A percentile compares a stretch with the other conserved stretches of the same genome.
Conservation (phyloP, 176 grass and related monocot genomes). For the Poa annua region DNA sequence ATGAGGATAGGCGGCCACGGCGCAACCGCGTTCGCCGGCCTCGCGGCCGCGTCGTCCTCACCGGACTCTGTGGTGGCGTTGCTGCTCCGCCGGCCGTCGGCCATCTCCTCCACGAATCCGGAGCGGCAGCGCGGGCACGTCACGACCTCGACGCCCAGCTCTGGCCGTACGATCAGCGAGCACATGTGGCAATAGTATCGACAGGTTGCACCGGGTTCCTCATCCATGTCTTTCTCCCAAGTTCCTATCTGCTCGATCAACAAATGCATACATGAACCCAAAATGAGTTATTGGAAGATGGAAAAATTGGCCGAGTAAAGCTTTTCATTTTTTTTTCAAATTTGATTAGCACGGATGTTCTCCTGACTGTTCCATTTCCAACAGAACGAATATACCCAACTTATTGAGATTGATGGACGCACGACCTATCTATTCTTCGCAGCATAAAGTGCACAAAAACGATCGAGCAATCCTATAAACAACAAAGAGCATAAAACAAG, state of each 20-base stretch:
- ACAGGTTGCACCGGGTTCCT: slow-evolving; percentile 41
- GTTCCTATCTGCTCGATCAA: slow-evolving; percentile 8
- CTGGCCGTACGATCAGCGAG: slow-evolving; percentile 61
- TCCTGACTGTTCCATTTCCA: background rate
- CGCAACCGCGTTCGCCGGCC: slow-evolving; percentile 31
- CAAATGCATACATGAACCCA: slow-evolving; percentile 20
- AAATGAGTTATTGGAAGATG: background rate
- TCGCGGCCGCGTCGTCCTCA: background rate
- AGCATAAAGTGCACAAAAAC: background rate
- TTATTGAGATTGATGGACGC: background rate
- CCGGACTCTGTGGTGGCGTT: background rate
- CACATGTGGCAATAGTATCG: slow-evolving; percentile 87
- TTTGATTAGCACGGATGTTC: background rate
- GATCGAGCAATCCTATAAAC: background rate
- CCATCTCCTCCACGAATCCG: slow-evolving; percentile 88
- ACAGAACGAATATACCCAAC: background rate
- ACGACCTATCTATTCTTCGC: slow-evolving; percentile 3
- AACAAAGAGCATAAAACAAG: background rate
- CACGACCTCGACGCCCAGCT: slow-evolving; percentile 56
- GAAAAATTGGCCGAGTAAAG: background rate
- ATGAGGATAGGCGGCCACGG: slow-evolving; percentile 68
- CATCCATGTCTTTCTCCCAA: slow-evolving; percentile 42
- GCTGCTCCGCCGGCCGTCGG: slow-evolving; percentile 26
- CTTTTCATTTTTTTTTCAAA: background rate
- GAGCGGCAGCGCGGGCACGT: slow-evolving; percentile 82